phyloP scores from a whole-genome alignment of 2,329 filamentous ascomycete species.

The Stylonectria norvegica region DNA sequence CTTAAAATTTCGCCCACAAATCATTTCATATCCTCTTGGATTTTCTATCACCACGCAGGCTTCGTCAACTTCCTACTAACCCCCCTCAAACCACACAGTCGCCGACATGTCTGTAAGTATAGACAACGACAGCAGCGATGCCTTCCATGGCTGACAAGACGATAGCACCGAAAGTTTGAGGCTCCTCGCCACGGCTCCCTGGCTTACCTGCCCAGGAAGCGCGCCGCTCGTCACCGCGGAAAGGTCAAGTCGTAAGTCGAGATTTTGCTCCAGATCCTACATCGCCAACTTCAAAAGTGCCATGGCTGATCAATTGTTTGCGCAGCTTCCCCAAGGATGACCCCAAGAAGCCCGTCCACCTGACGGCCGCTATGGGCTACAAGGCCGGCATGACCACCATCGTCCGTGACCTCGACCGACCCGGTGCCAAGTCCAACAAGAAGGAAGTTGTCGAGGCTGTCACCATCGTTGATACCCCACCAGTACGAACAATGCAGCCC shows the following conservation, averaged over 20 bases:
- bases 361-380: constrained; percentile 98
- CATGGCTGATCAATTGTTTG: constrained; percentile 27
- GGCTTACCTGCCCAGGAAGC: constrained; percentile 85
- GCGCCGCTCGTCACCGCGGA: constrained; percentile 88
- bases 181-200: constrained; percentile 94
- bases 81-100: constrained; percentile 35
- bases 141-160: constrained; percentile 19
- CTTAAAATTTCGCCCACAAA: constrained; percentile 41
- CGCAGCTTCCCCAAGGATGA: constrained; percentile 99
- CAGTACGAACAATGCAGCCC: constrained; percentile 86
- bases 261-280: background rate
- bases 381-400: constrained; percentile 99
- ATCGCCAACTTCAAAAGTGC: constrained; percentile 3
- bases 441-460: constrained; percentile 92
- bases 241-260: constrained; percentile 93
- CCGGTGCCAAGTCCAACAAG: constrained; percentile 99
- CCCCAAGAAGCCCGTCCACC: constrained; percentile 98
- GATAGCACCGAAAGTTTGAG: constrained; percentile 60
- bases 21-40: constrained; percentile 31
- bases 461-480: constrained; percentile 86
- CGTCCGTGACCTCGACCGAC: constrained; percentile 98
- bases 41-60: constrained; percentile 31
- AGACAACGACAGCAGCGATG: constrained; percentile 25
- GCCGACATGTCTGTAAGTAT: constrained; percentile 42
- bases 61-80: constrained; percentile 38